Evolutionary conservation across 108 stramenopile genomes (phyloP).

Genomic region (Seminavis robusta): DNA sequence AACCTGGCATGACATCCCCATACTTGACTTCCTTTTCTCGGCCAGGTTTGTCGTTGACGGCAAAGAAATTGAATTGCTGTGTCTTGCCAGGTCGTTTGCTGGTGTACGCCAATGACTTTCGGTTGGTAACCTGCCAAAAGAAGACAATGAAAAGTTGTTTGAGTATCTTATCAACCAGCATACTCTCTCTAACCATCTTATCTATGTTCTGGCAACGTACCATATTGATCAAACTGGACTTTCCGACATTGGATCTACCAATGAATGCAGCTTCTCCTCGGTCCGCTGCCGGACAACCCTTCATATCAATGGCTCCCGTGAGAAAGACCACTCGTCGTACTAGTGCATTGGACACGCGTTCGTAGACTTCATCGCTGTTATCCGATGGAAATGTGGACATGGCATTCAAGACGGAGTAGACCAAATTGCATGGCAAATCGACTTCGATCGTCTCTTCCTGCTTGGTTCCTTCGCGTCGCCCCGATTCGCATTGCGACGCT

Average conservation of each 20-base stretch:
- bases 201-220: slow-evolving; percentile 23
- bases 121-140: slow-evolving; percentile 60
- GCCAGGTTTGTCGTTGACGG: slow-evolving; percentile 89
- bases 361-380: slow-evolving; percentile 81
- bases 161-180: neutral
- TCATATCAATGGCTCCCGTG: slow-evolving; percentile 86
- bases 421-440: slow-evolving; percentile 61
- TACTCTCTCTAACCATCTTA: neutral
- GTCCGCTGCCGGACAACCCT: slow-evolving; percentile 75
- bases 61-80: slow-evolving; percentile 93
- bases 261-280: slow-evolving; percentile 89
- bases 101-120: slow-evolving; percentile 89
- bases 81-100: slow-evolving; percentile 96
- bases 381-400: slow-evolving; percentile 81
- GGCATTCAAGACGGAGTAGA: slow-evolving; percentile 72
- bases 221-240: slow-evolving; percentile 90
- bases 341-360: slow-evolving; percentile 79
- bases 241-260: slow-evolving; percentile 93
- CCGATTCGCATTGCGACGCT: slow-evolving; percentile 71
- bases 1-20: slow-evolving; percentile 72
- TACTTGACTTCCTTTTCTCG: slow-evolving; percentile 78
- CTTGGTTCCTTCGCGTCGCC: slow-evolving; percentile 52
- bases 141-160: slow-evolving; percentile 12
- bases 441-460: slow-evolving; percentile 6
- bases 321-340: slow-evolving; percentile 79